Evolutionary conservation across 495 filamentous ascomycete species (phyloP).

Genomic region (Sabuloglossum arenarium): DNA sequence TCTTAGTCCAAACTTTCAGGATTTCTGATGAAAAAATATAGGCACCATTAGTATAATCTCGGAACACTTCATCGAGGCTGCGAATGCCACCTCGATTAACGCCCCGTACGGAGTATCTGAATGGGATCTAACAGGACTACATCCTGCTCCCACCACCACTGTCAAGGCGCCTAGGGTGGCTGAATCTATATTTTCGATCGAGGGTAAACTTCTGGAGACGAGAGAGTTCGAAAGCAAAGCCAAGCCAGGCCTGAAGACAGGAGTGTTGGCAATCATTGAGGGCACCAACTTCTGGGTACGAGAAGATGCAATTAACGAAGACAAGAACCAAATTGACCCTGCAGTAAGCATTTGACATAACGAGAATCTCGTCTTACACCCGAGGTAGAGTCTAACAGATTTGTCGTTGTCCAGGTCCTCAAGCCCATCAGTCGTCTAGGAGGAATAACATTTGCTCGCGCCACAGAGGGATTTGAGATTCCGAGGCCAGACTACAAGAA

Average conservation of each 20-base stretch:
- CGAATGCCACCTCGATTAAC: slow-evolving; percentile 60
- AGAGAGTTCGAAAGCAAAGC: slow-evolving; percentile 54
- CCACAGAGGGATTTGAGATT: slow-evolving; percentile 54
- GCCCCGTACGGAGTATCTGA: slow-evolving; percentile 60
- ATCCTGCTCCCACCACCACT: slow-evolving; percentile 39
- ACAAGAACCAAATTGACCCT: slow-evolving; percentile 48
- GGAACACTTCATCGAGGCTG: slow-evolving; percentile 73
- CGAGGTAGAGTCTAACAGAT: neutral
- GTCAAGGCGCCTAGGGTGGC: slow-evolving; percentile 55
- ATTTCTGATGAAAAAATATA: slow-evolving; percentile 4
- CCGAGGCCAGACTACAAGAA: slow-evolving; percentile 45
- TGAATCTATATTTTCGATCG: slow-evolving; percentile 65
- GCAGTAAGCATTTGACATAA: slow-evolving; percentile 13
- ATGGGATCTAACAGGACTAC: slow-evolving; percentile 62
- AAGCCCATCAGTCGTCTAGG: slow-evolving; percentile 62
- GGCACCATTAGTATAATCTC: slow-evolving; percentile 74
- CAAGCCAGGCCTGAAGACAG: slow-evolving; percentile 47
- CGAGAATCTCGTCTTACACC: neutral
- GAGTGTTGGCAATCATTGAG: slow-evolving; percentile 60
- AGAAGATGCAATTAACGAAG: slow-evolving; percentile 71
- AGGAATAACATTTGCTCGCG: slow-evolving; percentile 62
- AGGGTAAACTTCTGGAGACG: slow-evolving; percentile 52
- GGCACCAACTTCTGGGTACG: slow-evolving; percentile 74
- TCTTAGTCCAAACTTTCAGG: neutral
- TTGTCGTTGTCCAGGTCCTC: slow-evolving; percentile 23